phyloP scores from a whole-genome alignment of 2,329 filamentous ascomycete genomes.

The Passalora sequoiae region DNA sequence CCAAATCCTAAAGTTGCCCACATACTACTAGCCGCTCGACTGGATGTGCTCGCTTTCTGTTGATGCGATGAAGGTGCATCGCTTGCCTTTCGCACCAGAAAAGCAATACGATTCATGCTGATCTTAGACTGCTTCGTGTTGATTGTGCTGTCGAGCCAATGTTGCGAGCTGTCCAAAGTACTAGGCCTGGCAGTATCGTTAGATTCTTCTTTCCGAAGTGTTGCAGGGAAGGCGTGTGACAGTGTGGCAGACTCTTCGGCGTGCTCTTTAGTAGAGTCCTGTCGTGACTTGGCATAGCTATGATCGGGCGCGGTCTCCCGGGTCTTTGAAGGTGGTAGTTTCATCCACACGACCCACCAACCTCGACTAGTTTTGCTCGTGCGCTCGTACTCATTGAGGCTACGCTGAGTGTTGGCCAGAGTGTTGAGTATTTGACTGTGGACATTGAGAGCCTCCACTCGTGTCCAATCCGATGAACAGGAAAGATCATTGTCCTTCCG shows the following conservation, averaged over 20 bases:
- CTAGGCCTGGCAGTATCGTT: constrained; percentile 8
- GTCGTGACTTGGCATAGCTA: constrained; percentile 3
- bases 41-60: constrained; percentile 9
- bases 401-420: constrained; percentile 47
- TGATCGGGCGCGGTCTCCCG: constrained; percentile 8
- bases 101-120: constrained; percentile 36
- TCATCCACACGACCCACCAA: constrained; percentile 65
- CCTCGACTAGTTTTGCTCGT: constrained; percentile 60
- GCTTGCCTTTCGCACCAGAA: constrained; percentile 37
- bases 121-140: constrained; percentile 1
- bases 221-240: neutral
- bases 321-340: constrained; percentile 39
- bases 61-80: constrained; percentile 5
- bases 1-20: constrained; percentile 26
- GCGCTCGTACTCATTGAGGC: constrained; percentile 50
- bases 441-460: constrained; percentile 57
- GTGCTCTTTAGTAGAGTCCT: constrained; percentile 4
- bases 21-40: constrained; percentile 28
- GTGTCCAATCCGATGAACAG: constrained; percentile 41
- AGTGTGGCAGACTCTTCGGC: neutral
- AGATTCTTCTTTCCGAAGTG: constrained; percentile 8
- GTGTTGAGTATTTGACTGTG: constrained; percentile 57
- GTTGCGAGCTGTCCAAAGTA: neutral
- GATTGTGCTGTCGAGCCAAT: neutral
- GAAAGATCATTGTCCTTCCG: constrained; percentile 13